Base-by-base conservation (phyloP, 2,329 filamentous ascomycete species). In the Fusarium torulosum region DNA sequence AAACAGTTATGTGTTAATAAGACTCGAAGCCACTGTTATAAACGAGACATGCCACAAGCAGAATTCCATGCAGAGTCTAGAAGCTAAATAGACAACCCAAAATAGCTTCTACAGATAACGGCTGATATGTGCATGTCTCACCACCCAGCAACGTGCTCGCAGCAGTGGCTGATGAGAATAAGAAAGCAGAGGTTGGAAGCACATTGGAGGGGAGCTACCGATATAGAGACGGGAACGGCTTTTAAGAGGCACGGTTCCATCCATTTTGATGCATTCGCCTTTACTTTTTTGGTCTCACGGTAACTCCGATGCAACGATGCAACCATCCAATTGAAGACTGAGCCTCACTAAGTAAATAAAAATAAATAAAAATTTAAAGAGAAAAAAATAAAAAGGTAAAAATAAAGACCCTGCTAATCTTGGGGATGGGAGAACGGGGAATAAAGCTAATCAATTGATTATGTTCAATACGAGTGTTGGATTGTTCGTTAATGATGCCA, bases 261-360 rank as follows among this genome's bases (percentile, higher is more conserved):
- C 27, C 27, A 29, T 29, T 29, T 9, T 37, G 21, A 60, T 35
- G 10, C 27, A 44, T 60, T 29, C 43, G 38, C 25, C 13, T 43
- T 49, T 25, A 14, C 21, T 38, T 20, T 23, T 40, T 27, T 33
- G 52, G 40, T 51, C 50, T 66, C 43, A 66, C 53, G 64, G 64
- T 31, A 35, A 52, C 41, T 41, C 60, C 54, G 60, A 66, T 68
- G 65, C 60, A 68, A 68, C 54, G 60, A 66, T 68, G 65, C 65
- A 68, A 68, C 65, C 54, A 67, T 65, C 59, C 44, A 60, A 47
- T 47, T 6, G 33, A 17, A 17, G 17, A n/a, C 33, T 37, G 17
- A 37, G 33, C 33, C 33, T 37, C 15, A 37, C 15, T n/a, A 17
- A 37, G 14, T 11, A 11, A n/a, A 17, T 23, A n/a, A 29, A 25